A percentile compares a stretch with the other conserved stretches of the same genome.
Conservation (phyloP, 2,329 filamentous ascomycete species). For the Colletotrichum viniferum region DNA sequence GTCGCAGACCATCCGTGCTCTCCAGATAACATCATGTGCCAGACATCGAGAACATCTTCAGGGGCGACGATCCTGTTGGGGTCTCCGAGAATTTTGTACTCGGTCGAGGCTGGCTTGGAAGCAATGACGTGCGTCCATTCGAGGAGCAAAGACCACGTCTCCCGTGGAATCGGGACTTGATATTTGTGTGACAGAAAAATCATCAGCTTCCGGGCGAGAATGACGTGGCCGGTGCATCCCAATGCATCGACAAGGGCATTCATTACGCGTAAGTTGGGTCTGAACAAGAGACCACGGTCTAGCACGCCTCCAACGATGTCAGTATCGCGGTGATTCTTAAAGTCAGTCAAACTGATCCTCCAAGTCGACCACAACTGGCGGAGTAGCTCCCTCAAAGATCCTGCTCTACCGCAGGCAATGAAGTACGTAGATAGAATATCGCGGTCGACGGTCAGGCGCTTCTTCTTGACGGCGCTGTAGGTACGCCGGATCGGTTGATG, state of each 20-base stretch:
- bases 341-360: neutral
- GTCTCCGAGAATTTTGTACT: conserved; percentile 39
- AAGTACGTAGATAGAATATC: conserved; percentile 12
- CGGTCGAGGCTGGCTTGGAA: conserved; percentile 38
- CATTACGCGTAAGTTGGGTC: conserved; percentile 64
- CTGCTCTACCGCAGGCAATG: conserved; percentile 7
- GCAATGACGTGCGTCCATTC: conserved; percentile 68
- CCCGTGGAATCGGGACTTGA: conserved; percentile 56
- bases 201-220: conserved; percentile 61
- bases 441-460: neutral
- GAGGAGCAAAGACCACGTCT: conserved; percentile 71
- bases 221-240: conserved; percentile 68
- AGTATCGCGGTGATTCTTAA: conserved; percentile 22
- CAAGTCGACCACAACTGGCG: neutral
- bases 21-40: conserved; percentile 61
- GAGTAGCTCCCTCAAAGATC: conserved; percentile 5
- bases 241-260: conserved; percentile 71
- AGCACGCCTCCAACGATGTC: conserved; percentile 30
- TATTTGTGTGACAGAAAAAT: conserved; percentile 67
- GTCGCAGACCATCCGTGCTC: conserved; percentile 44
- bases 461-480: conserved; percentile 8
- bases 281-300: conserved; percentile 57
- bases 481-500: conserved; percentile 1
- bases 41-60: conserved; percentile 57
- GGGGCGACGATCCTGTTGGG: conserved; percentile 37